Conservation (phyloP, 202 grass and related monocot species). For the Brachypodium distachyon region DNA sequence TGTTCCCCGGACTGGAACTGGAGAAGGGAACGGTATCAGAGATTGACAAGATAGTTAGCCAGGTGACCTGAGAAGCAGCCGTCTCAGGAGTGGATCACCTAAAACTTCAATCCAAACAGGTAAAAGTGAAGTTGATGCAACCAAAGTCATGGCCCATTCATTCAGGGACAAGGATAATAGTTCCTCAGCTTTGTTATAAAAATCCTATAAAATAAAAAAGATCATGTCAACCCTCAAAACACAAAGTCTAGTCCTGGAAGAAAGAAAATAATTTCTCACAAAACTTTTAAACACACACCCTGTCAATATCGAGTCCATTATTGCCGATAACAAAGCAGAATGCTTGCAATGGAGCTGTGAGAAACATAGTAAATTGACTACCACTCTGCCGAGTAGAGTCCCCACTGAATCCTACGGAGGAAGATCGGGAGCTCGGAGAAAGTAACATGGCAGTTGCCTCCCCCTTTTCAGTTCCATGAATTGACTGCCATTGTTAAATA, state of each 20-base stretch:
- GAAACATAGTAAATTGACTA: conserved; percentile 95
- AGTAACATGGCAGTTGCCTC: conserved; percentile 78
- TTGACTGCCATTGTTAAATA: conserved; percentile 31
- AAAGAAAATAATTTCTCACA: conserved; percentile 10
- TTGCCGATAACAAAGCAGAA: conserved; percentile 76
- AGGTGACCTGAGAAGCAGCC: conserved; percentile 73
- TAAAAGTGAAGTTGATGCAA: conserved; percentile 59
- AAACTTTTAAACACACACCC: conserved; percentile 28
- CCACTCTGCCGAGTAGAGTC: conserved; percentile 56
- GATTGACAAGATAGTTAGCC: not conserved
- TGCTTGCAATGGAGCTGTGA: conserved; percentile 88
- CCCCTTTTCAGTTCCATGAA: conserved; percentile 79
- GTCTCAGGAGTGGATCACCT: conserved; percentile 76
- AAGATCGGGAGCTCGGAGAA: conserved; percentile 61
- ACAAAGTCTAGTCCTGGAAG: not conserved
- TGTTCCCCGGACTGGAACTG: not conserved
- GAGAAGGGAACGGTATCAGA: not conserved
- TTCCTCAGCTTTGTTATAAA: conserved; percentile 78
- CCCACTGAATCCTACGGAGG: conserved; percentile 15
- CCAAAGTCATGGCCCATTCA: conserved; percentile 56
- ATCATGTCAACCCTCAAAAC: conserved; percentile 2
- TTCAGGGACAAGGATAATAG: conserved; percentile 54
- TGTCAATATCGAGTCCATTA: conserved; percentile 46
- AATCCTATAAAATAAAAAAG: conserved; percentile 39
- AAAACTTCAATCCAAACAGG: conserved; percentile 87